Evolutionary conservation across 805 yeast genomes (phyloP).

Genomic region (Ogataea sp.): DNA sequence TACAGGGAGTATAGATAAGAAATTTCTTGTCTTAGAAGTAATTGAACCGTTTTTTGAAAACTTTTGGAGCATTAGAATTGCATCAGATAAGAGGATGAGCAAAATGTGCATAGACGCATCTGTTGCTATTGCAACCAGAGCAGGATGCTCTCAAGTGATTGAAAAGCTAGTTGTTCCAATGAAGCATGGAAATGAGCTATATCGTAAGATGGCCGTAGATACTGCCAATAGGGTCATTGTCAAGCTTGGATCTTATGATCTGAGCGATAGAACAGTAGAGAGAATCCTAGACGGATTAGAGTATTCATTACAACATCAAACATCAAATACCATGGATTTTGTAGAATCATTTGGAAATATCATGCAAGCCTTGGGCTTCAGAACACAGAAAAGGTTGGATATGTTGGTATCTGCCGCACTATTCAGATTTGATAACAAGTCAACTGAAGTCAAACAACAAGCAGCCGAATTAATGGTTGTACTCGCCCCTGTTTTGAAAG

Average conservation of each 20-base stretch:
- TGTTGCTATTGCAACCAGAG: conserved; percentile 51
- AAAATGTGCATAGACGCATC: conserved; percentile 68
- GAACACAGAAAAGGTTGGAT: conserved; percentile 65
- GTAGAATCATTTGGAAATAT: conserved; percentile 59
- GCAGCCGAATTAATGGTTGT: conserved; percentile 70
- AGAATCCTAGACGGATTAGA: conserved; percentile 73
- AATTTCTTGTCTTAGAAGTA: conserved; percentile 42
- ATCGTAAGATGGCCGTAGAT: conserved; percentile 71
- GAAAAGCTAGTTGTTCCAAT: conserved; percentile 49
- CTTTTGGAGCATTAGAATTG: conserved; percentile 81
- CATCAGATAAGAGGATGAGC: conserved; percentile 53
- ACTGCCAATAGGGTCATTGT: conserved; percentile 51
- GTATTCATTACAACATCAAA: conserved; percentile 76
- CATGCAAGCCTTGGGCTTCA: conserved; percentile 48
- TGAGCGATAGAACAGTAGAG: conserved; percentile 52
- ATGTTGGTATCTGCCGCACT: conserved; percentile 66
- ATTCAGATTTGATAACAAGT: conserved; percentile 63
- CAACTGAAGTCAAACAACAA: conserved; percentile 69
- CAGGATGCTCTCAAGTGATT: conserved; percentile 56
- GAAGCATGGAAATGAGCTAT: conserved; percentile 78
- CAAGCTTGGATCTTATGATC: conserved; percentile 45
- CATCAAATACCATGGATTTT: conserved; percentile 42
- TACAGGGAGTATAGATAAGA: conserved; percentile 46
- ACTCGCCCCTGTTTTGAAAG: conserved; percentile 57
- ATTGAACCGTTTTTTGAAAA: conserved; percentile 50